These are phyloP conservation scores for Panicum hallii DNA, from an alignment of 202 grass and related monocot genomes.

Conservation along the genomic window DNA sequence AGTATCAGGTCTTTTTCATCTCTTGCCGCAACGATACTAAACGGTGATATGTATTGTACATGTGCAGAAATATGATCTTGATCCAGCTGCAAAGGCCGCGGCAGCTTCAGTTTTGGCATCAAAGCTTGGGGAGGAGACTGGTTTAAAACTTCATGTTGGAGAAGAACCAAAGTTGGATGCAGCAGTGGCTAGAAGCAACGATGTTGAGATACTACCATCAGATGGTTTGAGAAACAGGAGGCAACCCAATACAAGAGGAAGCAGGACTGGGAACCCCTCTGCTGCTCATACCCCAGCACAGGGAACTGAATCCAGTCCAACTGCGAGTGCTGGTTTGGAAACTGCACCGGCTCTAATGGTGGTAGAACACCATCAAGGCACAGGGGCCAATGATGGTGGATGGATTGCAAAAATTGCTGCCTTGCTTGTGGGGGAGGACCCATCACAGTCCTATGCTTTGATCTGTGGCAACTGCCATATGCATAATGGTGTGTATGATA, in stretches of 20 bases:
- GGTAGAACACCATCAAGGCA: slow-evolving; percentile 83
- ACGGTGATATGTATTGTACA: slow-evolving; percentile 9
- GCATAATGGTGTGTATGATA: slow-evolving; percentile 81
- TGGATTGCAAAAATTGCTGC: slow-evolving; percentile 91
- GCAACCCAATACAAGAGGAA: slow-evolving; percentile 61
- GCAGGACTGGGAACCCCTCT: slow-evolving; percentile 51
- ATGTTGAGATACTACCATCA: slow-evolving; percentile 59
- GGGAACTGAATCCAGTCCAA: slow-evolving; percentile 47
- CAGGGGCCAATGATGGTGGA: slow-evolving; percentile 67
- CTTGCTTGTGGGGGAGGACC: slow-evolving; percentile 92
- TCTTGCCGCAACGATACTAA: not conserved
- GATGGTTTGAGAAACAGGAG: slow-evolving; percentile 91
- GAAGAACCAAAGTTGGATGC: slow-evolving; percentile 62
- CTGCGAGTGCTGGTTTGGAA: slow-evolving; percentile 50
- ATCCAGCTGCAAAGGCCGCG: slow-evolving; percentile 97
- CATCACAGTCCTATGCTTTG: slow-evolving; percentile 89
- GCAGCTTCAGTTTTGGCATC: slow-evolving; percentile 92
- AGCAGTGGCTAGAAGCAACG: slow-evolving; percentile 59
- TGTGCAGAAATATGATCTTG: slow-evolving; percentile 98
- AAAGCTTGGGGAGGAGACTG: slow-evolving; percentile 85
- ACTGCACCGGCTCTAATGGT: slow-evolving; percentile 51
- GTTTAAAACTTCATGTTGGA: slow-evolving; percentile 78
- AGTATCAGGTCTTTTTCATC: slow-evolving; percentile 29
- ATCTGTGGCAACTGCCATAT: slow-evolving; percentile 96
- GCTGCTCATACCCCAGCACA: slow-evolving; percentile 41